Conservation (phyloP, 768 basidiomycete genomes). For the Paxillus ammoniavirescens region DNA sequence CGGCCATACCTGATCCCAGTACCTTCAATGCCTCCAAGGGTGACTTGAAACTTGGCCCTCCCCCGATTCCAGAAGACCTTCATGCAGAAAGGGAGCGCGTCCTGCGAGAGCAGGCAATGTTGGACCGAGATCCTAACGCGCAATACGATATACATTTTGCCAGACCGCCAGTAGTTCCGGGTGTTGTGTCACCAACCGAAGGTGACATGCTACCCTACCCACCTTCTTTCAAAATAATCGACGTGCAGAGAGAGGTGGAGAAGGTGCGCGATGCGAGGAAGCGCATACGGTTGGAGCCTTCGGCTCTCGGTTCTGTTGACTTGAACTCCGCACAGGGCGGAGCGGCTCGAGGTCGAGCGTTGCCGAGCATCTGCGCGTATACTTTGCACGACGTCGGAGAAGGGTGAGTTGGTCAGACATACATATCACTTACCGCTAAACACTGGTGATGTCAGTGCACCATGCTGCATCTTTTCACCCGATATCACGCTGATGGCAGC, state of each 20-base stretch:
- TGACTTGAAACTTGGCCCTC: constrained; percentile 81
- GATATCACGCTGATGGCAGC: constrained; percentile 93
- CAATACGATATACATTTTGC: constrained; percentile 63
- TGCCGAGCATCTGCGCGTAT: constrained; percentile 94
- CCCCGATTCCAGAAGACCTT: constrained; percentile 77
- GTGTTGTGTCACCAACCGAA: constrained; percentile 61
- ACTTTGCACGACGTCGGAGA: constrained; percentile 95
- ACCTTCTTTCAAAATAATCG: constrained; percentile 75
- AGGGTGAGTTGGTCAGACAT: constrained; percentile 55
- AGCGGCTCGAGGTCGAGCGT: constrained; percentile 53
- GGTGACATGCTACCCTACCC: constrained; percentile 81
- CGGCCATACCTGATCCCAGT: constrained; percentile 56
- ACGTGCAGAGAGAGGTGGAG: constrained; percentile 90
- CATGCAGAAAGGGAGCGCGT: constrained; percentile 77
- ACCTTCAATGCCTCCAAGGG: constrained; percentile 77
- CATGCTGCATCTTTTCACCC: constrained; percentile 84
- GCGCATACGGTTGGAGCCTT: constrained; percentile 87
- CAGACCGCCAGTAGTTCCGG: constrained; percentile 49
- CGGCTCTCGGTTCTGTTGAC: constrained; percentile 56
- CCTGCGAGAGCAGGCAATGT: constrained; percentile 77
- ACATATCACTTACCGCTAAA: constrained; percentile 7
- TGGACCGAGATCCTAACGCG: constrained; percentile 65
- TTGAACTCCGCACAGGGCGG: constrained; percentile 56
- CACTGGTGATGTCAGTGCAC: constrained; percentile 49
- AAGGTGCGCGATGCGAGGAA: constrained; percentile 87